Conservation (phyloP, 2,329 filamentous ascomycete species). For the Pseudogymnoascus sp. region DNA sequence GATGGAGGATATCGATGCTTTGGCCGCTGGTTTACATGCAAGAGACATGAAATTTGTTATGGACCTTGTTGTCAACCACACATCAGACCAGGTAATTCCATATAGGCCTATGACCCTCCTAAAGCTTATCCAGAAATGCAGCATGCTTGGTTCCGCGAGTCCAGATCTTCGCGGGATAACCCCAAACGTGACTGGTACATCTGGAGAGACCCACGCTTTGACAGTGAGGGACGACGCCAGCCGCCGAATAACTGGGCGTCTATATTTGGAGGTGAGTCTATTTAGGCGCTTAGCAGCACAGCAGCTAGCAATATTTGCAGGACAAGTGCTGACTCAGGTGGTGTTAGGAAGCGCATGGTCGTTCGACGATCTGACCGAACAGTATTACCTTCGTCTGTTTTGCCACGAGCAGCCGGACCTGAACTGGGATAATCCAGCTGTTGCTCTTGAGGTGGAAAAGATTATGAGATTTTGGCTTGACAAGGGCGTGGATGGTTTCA, state of each 20-base stretch:
- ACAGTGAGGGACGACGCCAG: conserved; percentile 26
- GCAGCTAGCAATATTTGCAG: conserved; percentile 32
- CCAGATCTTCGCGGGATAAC: conserved; percentile 38
- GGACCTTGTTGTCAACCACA: conserved; percentile 65
- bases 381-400: conserved; percentile 55
- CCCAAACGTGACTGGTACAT: conserved; percentile 56
- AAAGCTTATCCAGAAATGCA: conserved; percentile 24
- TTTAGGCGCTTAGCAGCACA: conserved; percentile 26
- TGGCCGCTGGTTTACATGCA: conserved; percentile 48
- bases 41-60: conserved; percentile 56
- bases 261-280: conserved; percentile 34
- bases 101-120: background rate
- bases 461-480: conserved; percentile 69
- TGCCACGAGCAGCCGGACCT: conserved; percentile 64
- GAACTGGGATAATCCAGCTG: conserved; percentile 64
- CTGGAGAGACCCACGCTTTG: conserved; percentile 40
- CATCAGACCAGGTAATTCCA: conserved; percentile 32
- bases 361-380: conserved; percentile 40
- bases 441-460: conserved; percentile 58
- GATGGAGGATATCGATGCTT: conserved; percentile 52
- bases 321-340: background rate
- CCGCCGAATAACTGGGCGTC: conserved; percentile 39
- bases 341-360: conserved; percentile 38
- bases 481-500: conserved; percentile 47
- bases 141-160: conserved; percentile 51